These are phyloP conservation scores for Termitomyces eurrhizus DNA, from an alignment of 768 basidiomycete species.

Conservation along the genomic window DNA sequence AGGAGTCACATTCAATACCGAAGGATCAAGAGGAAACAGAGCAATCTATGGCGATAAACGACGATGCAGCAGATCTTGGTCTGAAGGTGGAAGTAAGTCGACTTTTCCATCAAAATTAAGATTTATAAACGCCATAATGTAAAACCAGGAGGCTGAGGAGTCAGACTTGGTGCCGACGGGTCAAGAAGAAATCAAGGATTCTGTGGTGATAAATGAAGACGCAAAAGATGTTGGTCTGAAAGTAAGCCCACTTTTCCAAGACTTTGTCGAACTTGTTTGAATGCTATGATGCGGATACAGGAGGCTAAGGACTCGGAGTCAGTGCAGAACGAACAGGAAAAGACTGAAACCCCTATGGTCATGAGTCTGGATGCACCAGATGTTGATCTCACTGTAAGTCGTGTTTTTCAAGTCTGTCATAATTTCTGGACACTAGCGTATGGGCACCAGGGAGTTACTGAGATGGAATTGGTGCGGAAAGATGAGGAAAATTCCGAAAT, in stretches of 20 bases:
- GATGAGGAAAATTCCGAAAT: background rate
- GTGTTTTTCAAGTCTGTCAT: background rate
- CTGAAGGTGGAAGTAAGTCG: background rate
- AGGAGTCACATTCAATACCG: background rate
- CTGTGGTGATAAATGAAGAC: conserved; percentile 6
- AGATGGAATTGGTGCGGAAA: background rate
- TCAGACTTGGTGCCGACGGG: background rate
- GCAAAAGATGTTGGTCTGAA: background rate
- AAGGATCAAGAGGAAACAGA: background rate
- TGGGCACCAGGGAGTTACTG: background rate
- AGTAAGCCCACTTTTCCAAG: background rate
- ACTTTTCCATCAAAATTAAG: background rate
- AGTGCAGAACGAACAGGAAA: background rate
- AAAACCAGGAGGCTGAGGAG: background rate
- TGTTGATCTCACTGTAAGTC: conserved; percentile 10
- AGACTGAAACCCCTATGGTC: background rate
- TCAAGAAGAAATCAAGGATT: background rate
- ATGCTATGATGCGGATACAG: background rate
- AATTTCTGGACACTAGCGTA: background rate
- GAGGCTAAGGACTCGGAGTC: background rate
- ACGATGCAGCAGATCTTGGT: background rate
- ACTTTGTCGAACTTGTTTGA: background rate
- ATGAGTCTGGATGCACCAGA: conserved; percentile 12
- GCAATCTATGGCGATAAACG: background rate
- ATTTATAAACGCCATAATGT: background rate